Base-by-base conservation (phyloP, 306 rosid genomes). In the Castanospermum australe region DNA sequence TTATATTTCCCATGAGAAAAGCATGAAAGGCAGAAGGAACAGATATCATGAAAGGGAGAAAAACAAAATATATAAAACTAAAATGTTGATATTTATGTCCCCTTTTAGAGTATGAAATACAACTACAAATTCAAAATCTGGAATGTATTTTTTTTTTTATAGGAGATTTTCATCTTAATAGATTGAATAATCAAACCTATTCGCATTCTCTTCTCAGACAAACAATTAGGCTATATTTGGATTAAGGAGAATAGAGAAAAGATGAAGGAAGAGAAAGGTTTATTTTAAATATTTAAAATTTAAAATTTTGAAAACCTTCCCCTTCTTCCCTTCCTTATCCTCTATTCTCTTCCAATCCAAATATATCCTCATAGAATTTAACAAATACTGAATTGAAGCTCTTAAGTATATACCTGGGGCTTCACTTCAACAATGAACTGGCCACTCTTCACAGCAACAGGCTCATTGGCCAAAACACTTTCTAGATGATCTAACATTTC, bases 401-500 rank as follows among this genome's bases (percentile, higher is more conserved):
- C n/a, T n/a, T 35, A 36, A 20, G 21, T 75, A 36, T 62, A 66
- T 80, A 90, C 97, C 97, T 92, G 97, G 7, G 97, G 95, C 59
- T 90, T 92, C 35, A 90, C 92, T 84, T 92, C 97, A 60, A 92
- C 91, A 44, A 92, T 90, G 72, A 86, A 87, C 57, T 92, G 90
- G 77, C 95, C 97, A 76, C 88, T 87, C 88, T 92, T 92, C n/a
- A 77, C 95, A 63, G 93, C 87, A 84, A 90, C 97, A 51, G 97
- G 93, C 63, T 92, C 97, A 80, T 92, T 92, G 82, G 97, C 91
- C 77, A 92, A 84, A 81, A 92, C 97, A 76, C 95, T 87, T 79
- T 92, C 97, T 12, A 90, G 87, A 87, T 92, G 97, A 88, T 90
- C 95, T 36, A 90, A 77, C 95, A 92, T 85, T 83, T 92, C 97